These are phyloP conservation scores for Komagataella pseudopastoris DNA, from an alignment of 805 yeast species.

Conservation along the genomic window DNA sequence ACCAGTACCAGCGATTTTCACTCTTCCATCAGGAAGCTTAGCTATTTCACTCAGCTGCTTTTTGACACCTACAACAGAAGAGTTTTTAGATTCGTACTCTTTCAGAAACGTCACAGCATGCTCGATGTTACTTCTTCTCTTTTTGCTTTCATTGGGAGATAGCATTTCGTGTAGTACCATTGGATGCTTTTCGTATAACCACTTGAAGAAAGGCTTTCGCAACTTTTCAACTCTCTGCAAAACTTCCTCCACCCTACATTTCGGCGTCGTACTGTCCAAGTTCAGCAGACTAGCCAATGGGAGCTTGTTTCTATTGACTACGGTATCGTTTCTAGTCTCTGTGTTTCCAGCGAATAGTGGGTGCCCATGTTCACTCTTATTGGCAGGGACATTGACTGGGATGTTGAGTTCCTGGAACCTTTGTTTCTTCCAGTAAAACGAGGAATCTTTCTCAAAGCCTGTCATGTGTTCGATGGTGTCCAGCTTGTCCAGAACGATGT, in stretches of 20 bases:
- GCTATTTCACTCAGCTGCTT: neutral
- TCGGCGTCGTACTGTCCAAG: constrained; percentile 11
- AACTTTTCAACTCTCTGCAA: constrained; percentile 28
- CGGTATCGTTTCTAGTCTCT: constrained; percentile 1
- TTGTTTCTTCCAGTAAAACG: constrained; percentile 43
- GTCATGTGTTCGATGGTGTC: constrained; percentile 60
- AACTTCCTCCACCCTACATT: constrained; percentile 17
- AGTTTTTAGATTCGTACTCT: constrained; percentile 5
- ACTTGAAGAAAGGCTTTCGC: constrained; percentile 38
- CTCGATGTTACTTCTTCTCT: constrained; percentile 16
- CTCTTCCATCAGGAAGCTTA: constrained; percentile 1
- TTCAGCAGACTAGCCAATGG: constrained; percentile 16
- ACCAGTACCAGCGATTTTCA: constrained; percentile 48
- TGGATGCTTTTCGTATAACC: constrained; percentile 40
- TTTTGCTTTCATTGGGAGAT: constrained; percentile 3
- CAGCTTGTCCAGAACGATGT: constrained; percentile 48
- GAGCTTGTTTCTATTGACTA: neutral
- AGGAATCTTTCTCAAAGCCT: constrained; percentile 52
- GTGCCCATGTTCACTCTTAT: constrained; percentile 5
- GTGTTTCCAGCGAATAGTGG: constrained; percentile 4
- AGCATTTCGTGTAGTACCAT: neutral
- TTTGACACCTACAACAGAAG: constrained; percentile 5
- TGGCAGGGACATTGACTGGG: constrained; percentile 16
- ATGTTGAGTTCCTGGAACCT: constrained; percentile 61
- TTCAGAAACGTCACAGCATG: constrained; percentile 27